phyloP scores from a whole-genome alignment of 306 rosid genomes.

The Lathyrus sativus region DNA sequence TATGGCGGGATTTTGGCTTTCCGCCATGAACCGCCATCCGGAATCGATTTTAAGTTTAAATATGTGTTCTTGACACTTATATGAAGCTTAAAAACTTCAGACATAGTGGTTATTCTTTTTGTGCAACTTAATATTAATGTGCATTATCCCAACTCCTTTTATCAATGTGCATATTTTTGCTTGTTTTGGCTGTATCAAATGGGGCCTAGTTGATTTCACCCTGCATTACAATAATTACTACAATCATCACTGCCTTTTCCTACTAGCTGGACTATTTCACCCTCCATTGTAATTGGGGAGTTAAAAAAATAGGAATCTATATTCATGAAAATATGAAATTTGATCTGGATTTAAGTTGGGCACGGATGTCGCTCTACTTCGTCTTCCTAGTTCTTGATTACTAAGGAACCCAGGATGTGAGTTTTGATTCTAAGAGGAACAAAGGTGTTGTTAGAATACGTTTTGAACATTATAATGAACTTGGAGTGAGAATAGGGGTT shows the following conservation, averaged over 20 bases:
- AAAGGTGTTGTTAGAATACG: conserved; percentile 6
- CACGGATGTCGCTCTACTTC: background rate
- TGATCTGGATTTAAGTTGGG: background rate
- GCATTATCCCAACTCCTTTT: conserved; percentile 6
- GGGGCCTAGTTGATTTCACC: background rate
- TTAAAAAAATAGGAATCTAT: background rate
- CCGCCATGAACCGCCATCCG: no score
- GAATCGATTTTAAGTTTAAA: background rate
- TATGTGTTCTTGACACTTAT: conserved; percentile 6
- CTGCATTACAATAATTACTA: conserved; percentile 6
- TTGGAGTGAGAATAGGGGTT: conserved; percentile 13
- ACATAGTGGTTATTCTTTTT: background rate
- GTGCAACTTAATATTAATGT: background rate
- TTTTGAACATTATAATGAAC: background rate
- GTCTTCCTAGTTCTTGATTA: conserved; percentile 28
- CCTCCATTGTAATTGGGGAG: background rate
- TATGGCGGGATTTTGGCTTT: no score
- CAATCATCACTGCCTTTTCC: background rate
- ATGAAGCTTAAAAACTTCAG: conserved; percentile 8
- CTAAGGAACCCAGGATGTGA: conserved; percentile 4
- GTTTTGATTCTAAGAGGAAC: conserved; percentile 23
- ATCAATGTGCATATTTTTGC: conserved; percentile 1
- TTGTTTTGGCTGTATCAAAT: background rate
- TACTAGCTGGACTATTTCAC: background rate
- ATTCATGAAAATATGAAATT: conserved; percentile 9